phyloP scores from a whole-genome alignment of 139 green algal genomes.

The Tetradesmus lagerheimii region DNA sequence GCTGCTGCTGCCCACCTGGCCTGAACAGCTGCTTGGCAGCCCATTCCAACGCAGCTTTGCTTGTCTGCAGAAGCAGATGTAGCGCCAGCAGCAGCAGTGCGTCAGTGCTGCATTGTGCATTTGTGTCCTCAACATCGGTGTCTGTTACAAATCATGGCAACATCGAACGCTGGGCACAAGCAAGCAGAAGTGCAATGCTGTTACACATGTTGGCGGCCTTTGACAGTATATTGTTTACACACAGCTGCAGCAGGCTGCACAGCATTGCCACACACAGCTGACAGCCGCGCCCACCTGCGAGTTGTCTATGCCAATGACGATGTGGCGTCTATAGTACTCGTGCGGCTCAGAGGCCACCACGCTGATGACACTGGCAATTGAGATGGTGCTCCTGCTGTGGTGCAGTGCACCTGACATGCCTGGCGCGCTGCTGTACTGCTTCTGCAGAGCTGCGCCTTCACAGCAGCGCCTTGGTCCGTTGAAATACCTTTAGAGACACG shows the following conservation, averaged over 20 bases:
- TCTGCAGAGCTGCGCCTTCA: neutral
- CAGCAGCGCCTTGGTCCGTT: too few species aligned
- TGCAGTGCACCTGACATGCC: neutral
- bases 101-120: too few species aligned
- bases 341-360: slow-evolving; percentile 2
- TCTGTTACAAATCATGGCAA: too few species aligned
- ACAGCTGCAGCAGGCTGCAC: neutral
- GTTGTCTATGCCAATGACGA: slow-evolving; percentile 40
- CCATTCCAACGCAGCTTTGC: slow-evolving; percentile 6
- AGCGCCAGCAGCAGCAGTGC: neutral
- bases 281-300: neutral
- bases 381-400: neutral
- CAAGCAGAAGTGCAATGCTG: too few species aligned
- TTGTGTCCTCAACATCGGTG: too few species aligned
- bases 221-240: too few species aligned
- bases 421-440: neutral
- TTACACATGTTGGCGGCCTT: too few species aligned
- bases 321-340: slow-evolving; percentile 11
- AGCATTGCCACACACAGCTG: neutral
- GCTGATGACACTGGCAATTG: slow-evolving; percentile 24
- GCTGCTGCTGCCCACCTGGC: neutral
- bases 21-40: neutral
- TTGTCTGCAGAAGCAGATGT: neutral
- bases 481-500: too few species aligned
- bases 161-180: too few species aligned